phyloP scores from a whole-genome alignment of 192 early-diverging fungal genomes.

The Gryganskiella cystojenkinii region DNA sequence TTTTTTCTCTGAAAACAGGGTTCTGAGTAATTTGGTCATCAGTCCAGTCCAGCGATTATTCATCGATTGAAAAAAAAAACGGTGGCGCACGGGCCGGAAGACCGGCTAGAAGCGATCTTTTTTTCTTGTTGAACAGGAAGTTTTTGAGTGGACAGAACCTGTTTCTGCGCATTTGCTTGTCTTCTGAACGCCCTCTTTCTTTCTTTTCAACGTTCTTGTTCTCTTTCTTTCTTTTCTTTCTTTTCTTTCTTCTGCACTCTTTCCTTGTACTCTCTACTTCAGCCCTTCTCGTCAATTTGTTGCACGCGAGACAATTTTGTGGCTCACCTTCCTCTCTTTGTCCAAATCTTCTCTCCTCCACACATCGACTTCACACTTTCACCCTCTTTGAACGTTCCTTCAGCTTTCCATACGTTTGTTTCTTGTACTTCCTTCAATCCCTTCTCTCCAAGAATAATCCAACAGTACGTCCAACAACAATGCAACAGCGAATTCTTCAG shows the following conservation, averaged over 20 bases:
- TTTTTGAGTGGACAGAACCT: too few relatives aligned
- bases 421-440: neutral
- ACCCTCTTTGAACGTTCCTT: neutral
- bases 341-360: neutral
- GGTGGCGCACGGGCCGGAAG: too few relatives aligned
- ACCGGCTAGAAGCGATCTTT: too few relatives aligned
- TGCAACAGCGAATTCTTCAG: neutral
- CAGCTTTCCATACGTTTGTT: neutral
- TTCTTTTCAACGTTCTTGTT: neutral
- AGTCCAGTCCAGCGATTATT: too few relatives aligned
- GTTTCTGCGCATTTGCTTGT: too few relatives aligned
- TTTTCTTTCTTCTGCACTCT: neutral
- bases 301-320: neutral
- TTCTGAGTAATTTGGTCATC: too few relatives aligned
- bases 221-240: neutral
- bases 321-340: neutral
- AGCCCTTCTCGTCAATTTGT: too few relatives aligned
- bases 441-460: neutral
- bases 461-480: neutral
- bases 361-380: neutral
- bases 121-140: too few relatives aligned
- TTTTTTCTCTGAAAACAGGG: too few relatives aligned
- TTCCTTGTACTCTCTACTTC: neutral
- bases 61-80: too few relatives aligned
- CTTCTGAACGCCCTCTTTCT: neutral